These are phyloP conservation scores for Diaporthe eres DNA, from an alignment of 2,329 filamentous ascomycete species.

Conservation along the genomic window DNA sequence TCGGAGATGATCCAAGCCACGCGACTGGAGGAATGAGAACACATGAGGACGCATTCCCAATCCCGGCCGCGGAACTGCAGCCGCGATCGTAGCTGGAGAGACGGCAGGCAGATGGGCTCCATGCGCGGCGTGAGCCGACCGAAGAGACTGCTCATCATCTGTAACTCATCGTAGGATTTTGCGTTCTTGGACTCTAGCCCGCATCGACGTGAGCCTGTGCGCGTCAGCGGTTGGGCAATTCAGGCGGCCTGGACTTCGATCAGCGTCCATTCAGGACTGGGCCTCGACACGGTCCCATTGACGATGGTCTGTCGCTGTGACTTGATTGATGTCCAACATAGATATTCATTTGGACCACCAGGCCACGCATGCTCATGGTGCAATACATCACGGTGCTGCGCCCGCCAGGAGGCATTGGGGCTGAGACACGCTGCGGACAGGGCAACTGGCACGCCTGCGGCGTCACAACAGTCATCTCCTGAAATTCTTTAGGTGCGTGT, in stretches of 20 bases:
- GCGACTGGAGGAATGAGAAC: slow-evolving; percentile 41
- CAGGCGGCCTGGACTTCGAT: not conserved
- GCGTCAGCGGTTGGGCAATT: too few relatives aligned
- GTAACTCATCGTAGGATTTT: not conserved
- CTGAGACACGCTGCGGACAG: not conserved
- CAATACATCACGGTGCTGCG: not conserved
- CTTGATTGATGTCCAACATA: too few relatives aligned
- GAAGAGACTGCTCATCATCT: not conserved
- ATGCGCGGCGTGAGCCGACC: not conserved
- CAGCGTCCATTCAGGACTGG: not conserved
- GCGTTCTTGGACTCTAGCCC: not conserved
- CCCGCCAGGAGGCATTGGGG: not conserved
- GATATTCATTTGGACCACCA: not conserved
- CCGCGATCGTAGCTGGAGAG: not conserved
- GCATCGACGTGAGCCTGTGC: not conserved
- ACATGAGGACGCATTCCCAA: slow-evolving; percentile 43
- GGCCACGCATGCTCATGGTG: not conserved
- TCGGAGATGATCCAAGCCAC: slow-evolving; percentile 4
- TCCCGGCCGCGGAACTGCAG: slow-evolving; percentile 15
- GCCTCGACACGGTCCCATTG: not conserved
- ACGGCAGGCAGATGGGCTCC: not conserved
- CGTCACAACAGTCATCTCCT: slow-evolving; percentile 13
- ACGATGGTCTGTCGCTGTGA: not conserved
- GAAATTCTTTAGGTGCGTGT: not conserved
- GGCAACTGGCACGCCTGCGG: not conserved